Evolutionary conservation across 2,329 filamentous ascomycete genomes (phyloP), one percentile per base, ranked within the genome.

Genomic region (Hypoxylon sp.): DNA sequence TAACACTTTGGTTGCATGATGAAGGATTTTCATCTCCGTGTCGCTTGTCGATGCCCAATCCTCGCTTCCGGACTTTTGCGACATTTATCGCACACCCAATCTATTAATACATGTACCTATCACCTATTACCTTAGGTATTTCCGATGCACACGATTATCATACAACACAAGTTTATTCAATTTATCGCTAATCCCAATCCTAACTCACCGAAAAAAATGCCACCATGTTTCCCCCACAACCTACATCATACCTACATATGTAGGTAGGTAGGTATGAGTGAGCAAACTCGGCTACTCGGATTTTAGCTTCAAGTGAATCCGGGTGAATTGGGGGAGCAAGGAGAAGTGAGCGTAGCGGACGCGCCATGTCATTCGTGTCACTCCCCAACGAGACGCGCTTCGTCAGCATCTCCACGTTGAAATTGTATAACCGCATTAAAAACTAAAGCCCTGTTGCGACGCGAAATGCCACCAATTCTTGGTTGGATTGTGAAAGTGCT

Each of bases 1-100:
- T 49, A 56, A 49, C 48, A 43, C 32, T 25, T 61, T 23, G 21
- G 41, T 61, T 58, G 67, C 67, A 69, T 69, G 25, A 67, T 30
- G 53, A 65, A 69, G 67, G 67, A 69, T 69, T 65, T 67, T 64
- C 64, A 67, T 56, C 57, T 67, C 64, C 60, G 60, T 63, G 36
- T 61, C 64, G 63, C 51, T 67, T 62, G 60, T 69, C 60, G 64
- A 57, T 67, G 67, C 67, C 67, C 67, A 69, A 67, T 69, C 58
- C 67, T 67, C 67, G 64, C 49, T 69, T 69, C 67, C 64, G 60
- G 60, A 56, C 38, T 52, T 52, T 64, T 52, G 52, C 51, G 30
- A 69, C 30, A 63, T 61, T 67, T 59, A 49, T 41, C 38, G 50
- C 63, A 60, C 53, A 45, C 52, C 49, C 23, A 52, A 65, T 28